Percentiles rank a stretch among this genome's conserved stretches.
Conservation (phyloP, 2,329 filamentous ascomycete genomes). For the Aspergillus aculeatinus region DNA sequence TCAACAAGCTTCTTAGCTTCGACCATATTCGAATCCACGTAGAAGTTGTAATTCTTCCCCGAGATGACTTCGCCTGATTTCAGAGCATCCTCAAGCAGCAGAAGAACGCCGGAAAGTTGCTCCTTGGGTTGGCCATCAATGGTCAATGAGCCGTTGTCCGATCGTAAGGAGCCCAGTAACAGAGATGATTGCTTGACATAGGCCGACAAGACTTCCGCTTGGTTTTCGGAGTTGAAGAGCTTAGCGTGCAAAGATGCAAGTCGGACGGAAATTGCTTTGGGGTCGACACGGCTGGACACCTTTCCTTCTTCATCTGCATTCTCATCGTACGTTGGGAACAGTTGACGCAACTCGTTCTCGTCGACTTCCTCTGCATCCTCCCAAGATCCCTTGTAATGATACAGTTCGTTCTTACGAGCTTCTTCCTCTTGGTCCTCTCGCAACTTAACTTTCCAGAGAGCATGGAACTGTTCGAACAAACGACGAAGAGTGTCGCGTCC, state of each 20-base stretch:
- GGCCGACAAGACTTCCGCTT: slow-evolving; percentile 29
- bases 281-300: slow-evolving; percentile 35
- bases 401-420: slow-evolving; percentile 72
- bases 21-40: slow-evolving; percentile 72
- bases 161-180: slow-evolving; percentile 37
- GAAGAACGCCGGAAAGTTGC: slow-evolving; percentile 65
- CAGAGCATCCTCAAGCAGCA: slow-evolving; percentile 64
- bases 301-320: slow-evolving; percentile 44
- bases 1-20: slow-evolving; percentile 73
- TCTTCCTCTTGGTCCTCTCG: slow-evolving; percentile 73
- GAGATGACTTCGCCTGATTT: slow-evolving; percentile 48
- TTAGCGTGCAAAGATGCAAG: slow-evolving; percentile 61
- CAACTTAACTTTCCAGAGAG: slow-evolving; percentile 76
- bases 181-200: slow-evolving; percentile 37
- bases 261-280: slow-evolving; percentile 59
- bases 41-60: slow-evolving; percentile 74
- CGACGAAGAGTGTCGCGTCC: slow-evolving; percentile 60
- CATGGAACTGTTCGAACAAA: slow-evolving; percentile 70
- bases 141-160: slow-evolving; percentile 22
- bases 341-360: slow-evolving; percentile 69
- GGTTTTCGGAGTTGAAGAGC: slow-evolving; percentile 38
- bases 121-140: slow-evolving; percentile 43
- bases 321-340: slow-evolving; percentile 77
- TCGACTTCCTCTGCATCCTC: slow-evolving; percentile 75
- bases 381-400: slow-evolving; percentile 75